These are phyloP conservation scores for Pterocarpus macrocarpus DNA, from an alignment of 306 rosid genomes.

Conservation along the genomic window DNA sequence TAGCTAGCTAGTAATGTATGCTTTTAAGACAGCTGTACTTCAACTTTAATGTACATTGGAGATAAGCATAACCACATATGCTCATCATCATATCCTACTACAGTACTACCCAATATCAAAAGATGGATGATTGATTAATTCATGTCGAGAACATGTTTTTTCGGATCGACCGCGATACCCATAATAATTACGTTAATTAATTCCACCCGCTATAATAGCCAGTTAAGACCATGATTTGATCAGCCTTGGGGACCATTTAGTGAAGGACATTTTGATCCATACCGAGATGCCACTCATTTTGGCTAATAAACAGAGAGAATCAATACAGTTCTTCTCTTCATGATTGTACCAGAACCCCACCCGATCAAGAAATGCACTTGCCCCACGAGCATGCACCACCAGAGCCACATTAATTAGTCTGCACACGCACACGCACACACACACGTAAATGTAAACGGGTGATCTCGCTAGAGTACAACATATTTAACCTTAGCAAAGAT, in stretches of 20 bases:
- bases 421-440: too few species aligned
- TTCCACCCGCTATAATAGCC: background rate
- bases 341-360: slow-evolving; percentile 41
- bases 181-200: background rate
- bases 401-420: background rate
- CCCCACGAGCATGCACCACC: background rate
- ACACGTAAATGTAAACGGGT: slow-evolving; percentile 12
- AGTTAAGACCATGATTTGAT: slow-evolving; percentile 26
- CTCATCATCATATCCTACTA: background rate
- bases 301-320: background rate
- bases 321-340: background rate
- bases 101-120: background rate
- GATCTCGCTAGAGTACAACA: background rate
- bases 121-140: background rate
- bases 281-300: slow-evolving; percentile 26
- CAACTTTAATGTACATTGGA: background rate
- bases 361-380: slow-evolving; percentile 33
- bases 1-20: background rate
- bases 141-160: background rate
- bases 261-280: too few species aligned
- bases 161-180: background rate
- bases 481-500: background rate
- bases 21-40: background rate
- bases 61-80: background rate
- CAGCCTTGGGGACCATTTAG: slow-evolving; percentile 2